Conservation (phyloP, 2,329 filamentous ascomycete genomes). For the Clonostachys sp. region DNA sequence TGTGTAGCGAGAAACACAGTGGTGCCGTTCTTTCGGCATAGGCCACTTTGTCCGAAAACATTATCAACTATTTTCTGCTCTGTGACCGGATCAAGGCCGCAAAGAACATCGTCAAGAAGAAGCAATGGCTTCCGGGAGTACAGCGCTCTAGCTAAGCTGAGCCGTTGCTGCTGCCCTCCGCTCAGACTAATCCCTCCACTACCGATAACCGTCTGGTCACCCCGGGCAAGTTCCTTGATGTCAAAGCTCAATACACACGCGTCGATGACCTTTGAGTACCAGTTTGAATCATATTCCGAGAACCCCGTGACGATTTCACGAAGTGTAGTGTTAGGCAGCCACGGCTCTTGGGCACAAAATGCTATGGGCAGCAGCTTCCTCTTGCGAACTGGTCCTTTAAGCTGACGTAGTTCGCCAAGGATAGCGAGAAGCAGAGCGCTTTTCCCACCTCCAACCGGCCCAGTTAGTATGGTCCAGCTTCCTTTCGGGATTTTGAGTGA, state of each 20-base stretch:
- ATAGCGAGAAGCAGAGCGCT: slow-evolving; percentile 29
- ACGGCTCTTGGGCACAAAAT: slow-evolving; percentile 37
- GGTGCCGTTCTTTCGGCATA: slow-evolving; percentile 19
- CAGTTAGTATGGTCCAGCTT: slow-evolving; percentile 5
- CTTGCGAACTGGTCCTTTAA: slow-evolving; percentile 13
- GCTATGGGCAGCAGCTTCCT: slow-evolving; percentile 17
- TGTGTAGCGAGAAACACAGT: not conserved
- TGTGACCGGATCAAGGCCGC: slow-evolving; percentile 32
- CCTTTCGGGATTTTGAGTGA: no score
- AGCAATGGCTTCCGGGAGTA: slow-evolving; percentile 21
- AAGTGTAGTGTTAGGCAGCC: slow-evolving; percentile 34
- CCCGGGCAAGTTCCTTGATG: slow-evolving; percentile 10
- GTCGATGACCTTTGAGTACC: slow-evolving; percentile 13
- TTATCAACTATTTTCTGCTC: slow-evolving; percentile 30
- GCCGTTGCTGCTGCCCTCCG: slow-evolving; percentile 24
- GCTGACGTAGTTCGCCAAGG: slow-evolving; percentile 22
- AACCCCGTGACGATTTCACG: slow-evolving; percentile 31
- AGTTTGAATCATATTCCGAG: slow-evolving; percentile 12
- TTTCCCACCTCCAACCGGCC: slow-evolving; percentile 30
- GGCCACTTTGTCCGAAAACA: slow-evolving; percentile 26
- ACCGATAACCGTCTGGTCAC: slow-evolving; percentile 17
- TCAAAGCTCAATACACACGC: slow-evolving; percentile 26
- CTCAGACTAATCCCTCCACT: slow-evolving; percentile 25
- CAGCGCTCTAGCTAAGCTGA: slow-evolving; percentile 23
- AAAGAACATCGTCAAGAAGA: slow-evolving; percentile 33